Evolutionary conservation across 495 filamentous ascomycete species (phyloP).

Genomic region (Penicillium psychrofluorescens): DNA sequence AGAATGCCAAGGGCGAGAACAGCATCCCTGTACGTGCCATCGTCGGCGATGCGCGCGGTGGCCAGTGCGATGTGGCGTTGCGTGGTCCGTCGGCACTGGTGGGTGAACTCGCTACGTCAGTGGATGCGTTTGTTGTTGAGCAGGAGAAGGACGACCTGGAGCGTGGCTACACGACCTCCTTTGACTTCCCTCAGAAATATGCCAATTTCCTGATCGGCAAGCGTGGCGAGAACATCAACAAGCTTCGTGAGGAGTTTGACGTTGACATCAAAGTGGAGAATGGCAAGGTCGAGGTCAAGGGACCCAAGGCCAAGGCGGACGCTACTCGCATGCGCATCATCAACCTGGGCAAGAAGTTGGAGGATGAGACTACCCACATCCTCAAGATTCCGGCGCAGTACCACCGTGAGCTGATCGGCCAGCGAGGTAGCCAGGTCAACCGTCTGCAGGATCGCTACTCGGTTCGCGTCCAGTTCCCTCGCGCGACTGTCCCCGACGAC

Average conservation of each 20-base stretch:
- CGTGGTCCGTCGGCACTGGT: conserved; percentile 70
- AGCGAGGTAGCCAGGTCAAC: conserved; percentile 58
- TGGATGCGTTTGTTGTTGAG: conserved; percentile 68
- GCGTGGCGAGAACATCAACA: conserved; percentile 86
- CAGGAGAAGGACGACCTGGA: conserved; percentile 85
- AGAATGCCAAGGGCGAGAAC: conserved; percentile 55
- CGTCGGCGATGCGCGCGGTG: conserved; percentile 33
- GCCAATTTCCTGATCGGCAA: conserved; percentile 91
- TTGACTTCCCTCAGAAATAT: conserved; percentile 90
- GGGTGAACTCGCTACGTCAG: conserved; percentile 59
- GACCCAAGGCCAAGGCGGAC: conserved; percentile 74
- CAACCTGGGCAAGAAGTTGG: conserved; percentile 66
- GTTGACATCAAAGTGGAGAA: conserved; percentile 88
- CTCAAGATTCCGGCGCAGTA: conserved; percentile 85
- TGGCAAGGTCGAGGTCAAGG: conserved; percentile 64
- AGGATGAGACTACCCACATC: conserved; percentile 78
- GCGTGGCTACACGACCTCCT: conserved; percentile 72
- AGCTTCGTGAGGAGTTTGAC: conserved; percentile 92
- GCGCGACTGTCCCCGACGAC: conserved; percentile 57
- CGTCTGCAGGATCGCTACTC: conserved; percentile 76
- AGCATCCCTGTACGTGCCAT: conserved; percentile 68
- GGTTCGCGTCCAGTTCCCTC: conserved; percentile 91
- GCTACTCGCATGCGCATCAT: conserved; percentile 71
- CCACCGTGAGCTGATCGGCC: conserved; percentile 68
- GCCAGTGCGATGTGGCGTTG: conserved; percentile 53